Evolutionary conservation across 148 eudicot genomes (phyloP), one percentile per base, ranked within the genome.

Genomic region (Dysphania ambrosioides): DNA sequence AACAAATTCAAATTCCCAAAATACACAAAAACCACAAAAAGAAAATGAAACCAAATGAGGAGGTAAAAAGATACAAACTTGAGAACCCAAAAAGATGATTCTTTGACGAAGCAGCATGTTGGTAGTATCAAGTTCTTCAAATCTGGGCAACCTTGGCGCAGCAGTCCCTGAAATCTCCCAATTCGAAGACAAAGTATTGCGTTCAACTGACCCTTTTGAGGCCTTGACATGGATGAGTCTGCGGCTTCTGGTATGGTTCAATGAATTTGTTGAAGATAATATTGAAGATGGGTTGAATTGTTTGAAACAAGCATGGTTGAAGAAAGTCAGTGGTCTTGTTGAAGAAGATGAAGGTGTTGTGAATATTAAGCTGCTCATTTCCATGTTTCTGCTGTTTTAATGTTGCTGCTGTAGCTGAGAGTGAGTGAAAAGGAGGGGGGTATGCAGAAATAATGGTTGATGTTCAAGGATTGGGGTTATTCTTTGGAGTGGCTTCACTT

Each of bases 61-160:
- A 64, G 23, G 24, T 26, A 42, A 8, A 66, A 71, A 42, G 35
- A 51, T 30, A 32, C 55, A 41, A 70, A 93, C 98, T 92, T 88
- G 90, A 62, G 90, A 84, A 42, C 98, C 96, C 68, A 94, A 55
- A 78, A 94, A 94, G 83, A 94, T 76, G 82, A 94, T 94, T 78
- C 98, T 65, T 81, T 94, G 98, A 72, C 96, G 89, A 76, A 94
- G 97, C 76, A 94, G 90, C 98, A 94, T 91, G 55, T 91, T 87
- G 72, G 96, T 94, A 62, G 93, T 85, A 69, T 94, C 97, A 51
- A 94, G 96, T 62, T 94, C 93, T 83, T 90, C 96, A 68, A 90
- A 86, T 81, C 80, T 83, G n/a, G 98, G 98, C 35, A 91, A 70
- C 87, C 83, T 77, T 34, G 89, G 72, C 4, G 92, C 70, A 44